These are phyloP conservation scores for Lanmaoa rubissima DNA, from an alignment of 768 basidiomycete species.

Conservation along the genomic window DNA sequence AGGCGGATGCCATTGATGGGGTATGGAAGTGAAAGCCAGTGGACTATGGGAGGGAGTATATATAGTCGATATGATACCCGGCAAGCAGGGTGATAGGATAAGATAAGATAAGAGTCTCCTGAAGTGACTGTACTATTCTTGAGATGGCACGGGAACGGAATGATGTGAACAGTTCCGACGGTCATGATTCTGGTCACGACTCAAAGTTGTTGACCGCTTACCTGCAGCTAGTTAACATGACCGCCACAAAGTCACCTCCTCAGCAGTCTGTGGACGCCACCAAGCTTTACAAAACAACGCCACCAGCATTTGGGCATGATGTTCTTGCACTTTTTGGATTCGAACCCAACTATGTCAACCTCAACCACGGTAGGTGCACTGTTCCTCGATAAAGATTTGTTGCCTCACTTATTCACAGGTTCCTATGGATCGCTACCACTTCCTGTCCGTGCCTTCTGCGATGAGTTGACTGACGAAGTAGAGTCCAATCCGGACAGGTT, in stretches of 20 bases:
- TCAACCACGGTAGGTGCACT: slow-evolving; percentile 56
- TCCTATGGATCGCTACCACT: slow-evolving; percentile 57
- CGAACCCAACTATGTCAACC: slow-evolving; percentile 56
- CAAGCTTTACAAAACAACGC: slow-evolving; percentile 24
- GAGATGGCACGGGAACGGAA: neutral
- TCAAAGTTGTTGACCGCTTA: neutral
- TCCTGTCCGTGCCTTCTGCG: slow-evolving; percentile 47
- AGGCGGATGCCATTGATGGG: slow-evolving; percentile 45
- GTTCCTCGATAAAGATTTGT: neutral
- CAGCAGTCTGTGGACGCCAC: neutral
- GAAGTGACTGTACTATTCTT: neutral
- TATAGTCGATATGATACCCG: neutral
- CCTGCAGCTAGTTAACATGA: neutral
- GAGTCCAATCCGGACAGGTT: slow-evolving; percentile 61
- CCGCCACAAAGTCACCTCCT: neutral
- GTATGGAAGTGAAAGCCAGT: neutral
- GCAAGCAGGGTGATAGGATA: neutral
- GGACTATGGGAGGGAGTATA: neutral
- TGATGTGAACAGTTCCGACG: neutral
- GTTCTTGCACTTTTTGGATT: slow-evolving; percentile 55
- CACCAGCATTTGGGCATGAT: slow-evolving; percentile 55
- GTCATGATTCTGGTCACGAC: neutral
- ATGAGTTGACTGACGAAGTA: slow-evolving; percentile 38
- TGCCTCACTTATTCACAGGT: slow-evolving; percentile 35
- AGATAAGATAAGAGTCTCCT: slow-evolving; percentile 1